Evolutionary conservation across 805 yeast genomes (phyloP), one percentile per base, ranked within the genome.

Genomic region (Candida coleopterorum): DNA sequence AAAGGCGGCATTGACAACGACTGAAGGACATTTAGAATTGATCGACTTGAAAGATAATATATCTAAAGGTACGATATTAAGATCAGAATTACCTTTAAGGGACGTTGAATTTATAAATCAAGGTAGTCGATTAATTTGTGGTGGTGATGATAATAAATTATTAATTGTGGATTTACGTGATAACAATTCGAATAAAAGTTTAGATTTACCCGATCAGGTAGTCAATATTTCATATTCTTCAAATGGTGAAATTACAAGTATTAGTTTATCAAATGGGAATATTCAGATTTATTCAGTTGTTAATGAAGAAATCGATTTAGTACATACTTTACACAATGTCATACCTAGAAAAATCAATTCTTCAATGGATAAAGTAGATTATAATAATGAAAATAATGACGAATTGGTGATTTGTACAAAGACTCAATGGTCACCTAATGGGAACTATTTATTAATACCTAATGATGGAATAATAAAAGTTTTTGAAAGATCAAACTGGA

Each of bases 381-480:
- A 47, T 43, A 55, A 47, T 10, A 64, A 54, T 8, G 79, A 73
- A 30, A 68, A 69, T 32, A 53, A 57, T 3, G 72, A 65, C 3
- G 71, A 63, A 48, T 57, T 74, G 29, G 52, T 74, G 1, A 60
- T 79, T 18, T 35, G 38, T 30, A 70, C 85, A 0, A 72, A 71
- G 28, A 70, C 78, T 2, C 74, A 72, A 25, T 87, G 95, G 95
- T 75, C 78, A 39, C 75, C 82, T 2, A 67, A 72, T 36, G 95
- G 95, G 12, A 74, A 74, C 36, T 55, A 65, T n/a, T 64, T 87
- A 32, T 50, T 85, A 14, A 88, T 95, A 2, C 63, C 81, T 6
- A 60, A 65, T 25, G 60, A 68, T 15, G 61, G 66, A 31, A 23
- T 68, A 2, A 66, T 81, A 32, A 68, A 67, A 35, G 64, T 75